Base-by-base conservation (phyloP, 1,284 basidiomycete genomes). In the Papiliotrema flavescens region DNA sequence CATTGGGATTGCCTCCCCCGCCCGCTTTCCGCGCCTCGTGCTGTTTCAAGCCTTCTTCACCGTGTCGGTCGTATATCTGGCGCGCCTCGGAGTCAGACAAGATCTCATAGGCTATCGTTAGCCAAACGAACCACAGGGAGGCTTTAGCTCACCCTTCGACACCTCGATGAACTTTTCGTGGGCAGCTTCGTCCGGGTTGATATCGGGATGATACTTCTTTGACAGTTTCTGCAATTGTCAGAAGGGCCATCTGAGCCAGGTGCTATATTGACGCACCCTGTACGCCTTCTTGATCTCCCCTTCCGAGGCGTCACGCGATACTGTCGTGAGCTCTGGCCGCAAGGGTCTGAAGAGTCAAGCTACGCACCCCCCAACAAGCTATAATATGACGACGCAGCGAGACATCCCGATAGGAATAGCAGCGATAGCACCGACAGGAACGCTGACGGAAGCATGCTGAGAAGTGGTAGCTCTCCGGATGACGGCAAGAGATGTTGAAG, bases 131-230 rank as follows among this genome's bases (percentile, higher is more conserved):
- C 35, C 11, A 11, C 11, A 24, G 9, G 5, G 13, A 44, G n/a
- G n/a, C n/a, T n/a, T n/a, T n/a, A n/a, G n/a, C 83, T 59, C 65
- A 91, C 90, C 90, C 69, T 87, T 84, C 23, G 91, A 87, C 68
- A 95, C 85, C 62, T 94, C 86, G 17, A 95, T 88, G 69, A 96
- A 96, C 71, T 82, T 87, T 61, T 85, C 84, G 71, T 91, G 87
- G 22, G 91, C 87, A 14, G 80, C 85, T 56, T 85, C 81, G 14
- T 89, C 88, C 63, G 87, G 87, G 76, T 94, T 96, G 80, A 94
- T 94, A 79, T 97, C 93, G 0, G 93, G 93, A 71, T 96, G 93
- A 61, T 84, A 90, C 76, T 86, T 90, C 66, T 86, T 87, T 76
- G 90, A 93, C 46, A 95, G 79, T 71, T 85, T 86, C 77, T 93